phyloP scores from a whole-genome alignment of 2,329 filamentous ascomycete species.

The Sarocladium strictum region DNA sequence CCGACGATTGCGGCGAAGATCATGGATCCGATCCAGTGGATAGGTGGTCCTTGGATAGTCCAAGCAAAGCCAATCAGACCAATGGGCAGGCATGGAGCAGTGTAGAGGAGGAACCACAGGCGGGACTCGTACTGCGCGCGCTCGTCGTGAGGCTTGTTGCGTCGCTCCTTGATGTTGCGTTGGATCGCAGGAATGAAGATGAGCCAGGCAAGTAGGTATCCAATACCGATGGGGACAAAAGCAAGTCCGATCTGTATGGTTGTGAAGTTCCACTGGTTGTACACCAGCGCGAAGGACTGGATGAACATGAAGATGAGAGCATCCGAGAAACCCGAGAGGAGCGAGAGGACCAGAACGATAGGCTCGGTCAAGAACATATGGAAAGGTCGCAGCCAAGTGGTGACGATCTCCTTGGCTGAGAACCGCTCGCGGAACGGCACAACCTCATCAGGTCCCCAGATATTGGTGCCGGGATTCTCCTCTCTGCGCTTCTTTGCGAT shows the following conservation, averaged over 20 bases:
- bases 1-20: slow-evolving; percentile 61
- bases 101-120: slow-evolving; percentile 59
- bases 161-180: slow-evolving; percentile 44
- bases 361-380: slow-evolving; percentile 70
- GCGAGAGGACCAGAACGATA: slow-evolving; percentile 64
- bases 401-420: slow-evolving; percentile 48
- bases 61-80: slow-evolving; percentile 67
- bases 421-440: slow-evolving; percentile 54
- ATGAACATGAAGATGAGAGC: slow-evolving; percentile 75
- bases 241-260: slow-evolving; percentile 50
- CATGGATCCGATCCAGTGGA: slow-evolving; percentile 64
- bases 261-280: slow-evolving; percentile 59
- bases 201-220: slow-evolving; percentile 58
- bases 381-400: slow-evolving; percentile 59
- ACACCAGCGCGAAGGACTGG: slow-evolving; percentile 64
- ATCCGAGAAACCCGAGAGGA: slow-evolving; percentile 67
- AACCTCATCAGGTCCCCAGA: slow-evolving; percentile 71
- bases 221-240: slow-evolving; percentile 61
- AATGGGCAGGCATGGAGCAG: slow-evolving; percentile 54
- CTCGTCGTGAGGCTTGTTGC: slow-evolving; percentile 45
- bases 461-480: slow-evolving; percentile 44
- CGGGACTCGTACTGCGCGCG: slow-evolving; percentile 64
- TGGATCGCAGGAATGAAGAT: slow-evolving; percentile 53
- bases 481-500: slow-evolving; percentile 69
- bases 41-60: slow-evolving; percentile 55